Evolutionary conservation across 306 rosid genomes (phyloP).

Genomic region (Hippophae rhamnoides): DNA sequence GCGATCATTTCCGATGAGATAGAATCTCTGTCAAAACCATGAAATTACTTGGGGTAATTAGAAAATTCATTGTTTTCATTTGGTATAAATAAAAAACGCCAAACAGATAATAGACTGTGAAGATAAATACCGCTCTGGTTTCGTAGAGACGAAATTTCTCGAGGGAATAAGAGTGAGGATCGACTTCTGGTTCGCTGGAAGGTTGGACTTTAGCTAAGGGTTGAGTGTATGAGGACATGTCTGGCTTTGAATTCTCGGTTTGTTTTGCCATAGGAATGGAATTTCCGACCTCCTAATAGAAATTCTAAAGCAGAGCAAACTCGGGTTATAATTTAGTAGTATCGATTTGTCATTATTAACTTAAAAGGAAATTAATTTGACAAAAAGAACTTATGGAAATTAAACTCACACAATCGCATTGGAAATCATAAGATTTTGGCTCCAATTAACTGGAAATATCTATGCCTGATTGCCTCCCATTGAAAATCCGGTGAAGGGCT

Average conservation of each 20-base stretch:
- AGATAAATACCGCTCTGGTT: constrained; percentile 58
- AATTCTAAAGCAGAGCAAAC: too few relatives aligned
- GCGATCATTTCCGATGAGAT: constrained; percentile 79
- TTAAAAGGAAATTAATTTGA: too few relatives aligned
- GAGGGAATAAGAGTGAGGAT: constrained; percentile 63
- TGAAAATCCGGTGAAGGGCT: too few relatives aligned
- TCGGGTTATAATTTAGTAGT: too few relatives aligned
- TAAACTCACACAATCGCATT: too few relatives aligned
- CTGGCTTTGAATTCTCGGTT: constrained; percentile 34
- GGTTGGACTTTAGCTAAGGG: constrained; percentile 55
- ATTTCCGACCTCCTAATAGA: not conserved
- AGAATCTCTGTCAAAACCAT: constrained; percentile 43
- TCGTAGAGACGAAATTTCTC: constrained; percentile 86
- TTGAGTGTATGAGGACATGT: constrained; percentile 10
- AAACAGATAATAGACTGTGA: too few relatives aligned
- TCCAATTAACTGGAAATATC: too few relatives aligned
- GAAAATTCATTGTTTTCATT: not conserved
- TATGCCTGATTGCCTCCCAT: too few relatives aligned
- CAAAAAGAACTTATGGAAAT: too few relatives aligned
- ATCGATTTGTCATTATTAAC: too few relatives aligned
- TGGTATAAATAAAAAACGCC: too few relatives aligned
- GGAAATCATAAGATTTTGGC: too few relatives aligned
- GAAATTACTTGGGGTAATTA: constrained; percentile 3
- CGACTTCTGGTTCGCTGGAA: constrained; percentile 51
- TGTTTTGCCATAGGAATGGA: constrained; percentile 34